phyloP scores from a whole-genome alignment of 2,329 filamentous ascomycete genomes.

The Calonectria multiphialidica region DNA sequence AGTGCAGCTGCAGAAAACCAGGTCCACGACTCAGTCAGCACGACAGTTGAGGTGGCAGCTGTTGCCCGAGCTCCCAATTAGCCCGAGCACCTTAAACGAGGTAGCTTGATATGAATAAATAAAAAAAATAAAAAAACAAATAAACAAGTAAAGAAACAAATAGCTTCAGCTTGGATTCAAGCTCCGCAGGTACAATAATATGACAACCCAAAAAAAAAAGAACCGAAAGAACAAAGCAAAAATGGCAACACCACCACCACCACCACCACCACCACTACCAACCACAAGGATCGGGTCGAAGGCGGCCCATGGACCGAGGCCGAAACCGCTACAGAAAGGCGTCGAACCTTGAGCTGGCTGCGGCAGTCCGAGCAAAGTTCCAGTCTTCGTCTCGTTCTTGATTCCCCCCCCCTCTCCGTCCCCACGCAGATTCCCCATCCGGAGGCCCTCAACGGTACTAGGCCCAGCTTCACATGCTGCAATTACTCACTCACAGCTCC shows the following conservation, averaged over 20 bases:
- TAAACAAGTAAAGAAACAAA: too few relatives aligned
- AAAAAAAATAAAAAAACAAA: background rate
- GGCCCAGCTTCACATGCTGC: background rate
- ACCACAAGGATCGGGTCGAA: background rate
- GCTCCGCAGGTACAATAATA: background rate
- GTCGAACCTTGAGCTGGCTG: conserved; percentile 7
- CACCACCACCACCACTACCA: background rate
- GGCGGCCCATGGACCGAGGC: background rate
- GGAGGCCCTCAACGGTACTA: conserved; percentile 2
- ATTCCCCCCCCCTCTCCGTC: background rate
- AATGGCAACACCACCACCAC: background rate
- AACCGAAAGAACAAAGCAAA: background rate
- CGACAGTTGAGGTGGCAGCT: background rate
- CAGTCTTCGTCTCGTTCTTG: background rate
- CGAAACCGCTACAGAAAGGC: conserved; percentile 3
- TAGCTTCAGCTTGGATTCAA: background rate
- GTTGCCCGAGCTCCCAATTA: background rate
- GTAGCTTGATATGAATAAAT: too few relatives aligned
- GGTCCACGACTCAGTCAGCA: background rate
- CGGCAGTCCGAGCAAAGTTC: background rate
- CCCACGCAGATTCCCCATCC: background rate
- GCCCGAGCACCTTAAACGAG: background rate
- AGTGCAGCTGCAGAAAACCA: background rate
- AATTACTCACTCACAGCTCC: background rate
- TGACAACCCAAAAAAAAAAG: conserved; percentile 2